phyloP scores from a whole-genome alignment of 768 basidiomycete species.

The Leucosporidium creatinivorum region DNA sequence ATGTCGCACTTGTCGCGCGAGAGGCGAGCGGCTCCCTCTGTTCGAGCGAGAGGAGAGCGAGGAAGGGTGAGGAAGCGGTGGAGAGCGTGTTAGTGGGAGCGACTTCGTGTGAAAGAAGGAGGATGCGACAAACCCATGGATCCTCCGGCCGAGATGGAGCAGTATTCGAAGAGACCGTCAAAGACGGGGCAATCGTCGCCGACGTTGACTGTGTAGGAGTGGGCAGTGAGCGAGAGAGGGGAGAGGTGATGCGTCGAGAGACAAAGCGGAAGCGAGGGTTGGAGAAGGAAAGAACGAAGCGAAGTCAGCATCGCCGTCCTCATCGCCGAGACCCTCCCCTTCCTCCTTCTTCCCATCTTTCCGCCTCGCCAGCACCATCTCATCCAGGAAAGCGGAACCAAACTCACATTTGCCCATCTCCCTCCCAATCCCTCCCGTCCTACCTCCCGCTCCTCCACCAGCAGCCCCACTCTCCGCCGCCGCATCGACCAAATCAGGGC shows the following conservation, averaged over 20 bases:
- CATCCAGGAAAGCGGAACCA: not conserved
- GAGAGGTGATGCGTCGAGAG: too few relatives aligned
- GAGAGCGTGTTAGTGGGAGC: not conserved
- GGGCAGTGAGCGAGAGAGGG: too few relatives aligned
- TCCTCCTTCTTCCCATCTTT: not conserved
- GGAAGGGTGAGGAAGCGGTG: not conserved
- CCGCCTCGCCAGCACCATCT: not conserved
- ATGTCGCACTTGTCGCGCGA: slow-evolving; percentile 98
- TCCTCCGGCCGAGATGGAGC: slow-evolving; percentile 98
- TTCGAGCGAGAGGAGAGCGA: not conserved
- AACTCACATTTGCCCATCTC: slow-evolving; percentile 33
- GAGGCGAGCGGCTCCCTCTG: slow-evolving; percentile 93
- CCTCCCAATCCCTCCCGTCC: slow-evolving; percentile 22
- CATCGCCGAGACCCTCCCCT: not conserved
- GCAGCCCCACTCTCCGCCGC: slow-evolving; percentile 18
- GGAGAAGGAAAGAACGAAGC: too few relatives aligned
- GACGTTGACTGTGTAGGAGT: slow-evolving; percentile 70
- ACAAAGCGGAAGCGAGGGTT: too few relatives aligned
- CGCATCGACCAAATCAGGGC: slow-evolving; percentile 53
- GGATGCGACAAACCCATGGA: slow-evolving; percentile 75
- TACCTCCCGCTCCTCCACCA: slow-evolving; percentile 16
- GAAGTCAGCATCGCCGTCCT: not conserved
- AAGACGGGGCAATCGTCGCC: slow-evolving; percentile 99
- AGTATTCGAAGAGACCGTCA: slow-evolving; percentile 96
- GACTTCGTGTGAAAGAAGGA: not conserved